Base-by-base conservation (phyloP, 352 stramenopile genomes). In the Phytophthora cactorum region DNA sequence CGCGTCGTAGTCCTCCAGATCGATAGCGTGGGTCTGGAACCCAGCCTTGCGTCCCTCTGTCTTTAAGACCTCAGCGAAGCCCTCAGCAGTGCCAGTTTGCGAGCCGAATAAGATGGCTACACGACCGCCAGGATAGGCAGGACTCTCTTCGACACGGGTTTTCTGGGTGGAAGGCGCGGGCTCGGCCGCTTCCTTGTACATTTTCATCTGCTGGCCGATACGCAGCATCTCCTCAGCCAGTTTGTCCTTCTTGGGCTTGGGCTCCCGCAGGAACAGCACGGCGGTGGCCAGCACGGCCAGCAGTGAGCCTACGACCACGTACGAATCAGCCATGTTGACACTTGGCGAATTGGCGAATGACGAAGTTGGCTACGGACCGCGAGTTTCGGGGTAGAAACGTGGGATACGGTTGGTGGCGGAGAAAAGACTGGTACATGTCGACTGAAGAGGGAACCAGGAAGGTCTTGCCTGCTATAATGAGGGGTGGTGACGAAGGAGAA, bases 21-120 rank as follows among this genome's bases (percentile, higher is more conserved):
- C 97, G 9, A 98, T 71, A 3, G 96, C 82, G 28, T 94, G 70
- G 7, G 90, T 82, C 25, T 88, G 74, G 52, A 98, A 97, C 15
- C 96, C 95, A 47, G 93, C 84, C 43, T 92, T 88, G 49, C 83
- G 79, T 22, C 86, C 91, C 63, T 99, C 93, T 28, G 92, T 87
- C 69, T 95, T 97, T 6, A 99, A 69, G 50, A 94, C 87, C 47
- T 98, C 92, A 1, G 97, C 96, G 82, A 99, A 99, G 1, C 93
- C 93, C 74, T 99, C 96, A 7, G 98, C 94, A 7, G 98, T 99
- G 41, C 98, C 98, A 0, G 98, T 99, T 76, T 99, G 97, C 9
- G 93, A 98, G 12, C 96, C 97, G 81, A 98, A 99, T 66, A 98
- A 96, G 45, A 99, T 93, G 15, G 84, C 91, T 3, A 99, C 71